Evolutionary conservation across 768 basidiomycete genomes (phyloP), one percentile per base, ranked within the genome.

Genomic region (Suillus americanus): DNA sequence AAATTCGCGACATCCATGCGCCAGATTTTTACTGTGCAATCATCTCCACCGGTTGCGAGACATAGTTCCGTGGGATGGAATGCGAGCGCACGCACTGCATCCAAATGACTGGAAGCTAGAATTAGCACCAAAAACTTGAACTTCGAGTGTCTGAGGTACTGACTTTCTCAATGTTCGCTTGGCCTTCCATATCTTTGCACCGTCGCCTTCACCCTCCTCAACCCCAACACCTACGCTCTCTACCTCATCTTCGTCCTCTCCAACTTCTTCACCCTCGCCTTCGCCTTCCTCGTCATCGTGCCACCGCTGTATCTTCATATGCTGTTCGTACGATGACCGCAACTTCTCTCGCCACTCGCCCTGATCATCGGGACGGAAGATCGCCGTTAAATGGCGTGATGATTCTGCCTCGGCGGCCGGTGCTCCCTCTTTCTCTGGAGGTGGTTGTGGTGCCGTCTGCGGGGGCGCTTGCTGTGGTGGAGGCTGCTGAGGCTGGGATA

Each of bases 1-100:
- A 95, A 80, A 69, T 86, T 83, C 46, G 87, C 80, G 18, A 90
- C 84, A 68, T 97, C 93, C 80, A 94, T 85, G 63, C 93, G 85
- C 97, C 97, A 99, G 61, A 98, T 86, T 77, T 99, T 99, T 62
- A 99, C 89, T 8, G 94, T 95, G 74, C 87, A 92, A 73, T 99
- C 97, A 73, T 98, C 97, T 35, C 95, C 94, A 28, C 91, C 97
- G 54, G 91, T 94, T n/a, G 92, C 95, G 62, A 99, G 79, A 71
- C 89, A 89, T 51, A 94, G 78, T 68, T 94, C 92, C 41, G 81
- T 89, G 2, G 92, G 92, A 72, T 95, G 93, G 84, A 97, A 97
- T 0, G 92, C 89, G 28, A 99, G 80, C 8, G 93, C 89, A 61
- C 96, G 88, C 46, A 97, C 95, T 16, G 94, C 89, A 75, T 98